Conservation (phyloP, 2,329 filamentous ascomycete species). For the Cercospora beticola region DNA sequence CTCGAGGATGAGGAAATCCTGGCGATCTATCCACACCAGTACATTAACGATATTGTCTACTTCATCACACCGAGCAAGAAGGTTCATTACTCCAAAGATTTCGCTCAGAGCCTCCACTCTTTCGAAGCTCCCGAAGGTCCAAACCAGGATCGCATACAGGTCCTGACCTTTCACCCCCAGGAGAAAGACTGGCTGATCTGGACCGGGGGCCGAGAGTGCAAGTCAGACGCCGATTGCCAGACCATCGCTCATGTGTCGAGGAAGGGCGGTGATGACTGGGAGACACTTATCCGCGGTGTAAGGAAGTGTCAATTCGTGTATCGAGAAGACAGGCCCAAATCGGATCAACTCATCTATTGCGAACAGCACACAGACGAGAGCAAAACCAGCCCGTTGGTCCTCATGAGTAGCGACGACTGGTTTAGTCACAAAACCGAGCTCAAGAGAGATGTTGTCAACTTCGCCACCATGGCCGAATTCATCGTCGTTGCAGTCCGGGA, state of each 20-base stretch:
- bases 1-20: slow-evolving; percentile 69
- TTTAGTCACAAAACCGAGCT: slow-evolving; percentile 66
- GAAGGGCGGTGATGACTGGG: slow-evolving; percentile 77
- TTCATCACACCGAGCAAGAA: slow-evolving; percentile 70
- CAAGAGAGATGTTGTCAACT: slow-evolving; percentile 73
- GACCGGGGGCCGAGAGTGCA: slow-evolving; percentile 70
- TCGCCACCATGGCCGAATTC: slow-evolving; percentile 95
- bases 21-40: slow-evolving; percentile 72
- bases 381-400: slow-evolving; percentile 55
- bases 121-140: slow-evolving; percentile 69
- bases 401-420: slow-evolving; percentile 77
- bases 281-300: slow-evolving; percentile 70
- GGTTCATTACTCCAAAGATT: slow-evolving; percentile 79
- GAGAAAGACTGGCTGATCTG: slow-evolving; percentile 90
- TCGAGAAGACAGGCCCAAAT: slow-evolving; percentile 57
- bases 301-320: slow-evolving; percentile 85
- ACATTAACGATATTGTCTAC: slow-evolving; percentile 82
- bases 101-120: slow-evolving; percentile 68
- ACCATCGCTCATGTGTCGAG: slow-evolving; percentile 72
- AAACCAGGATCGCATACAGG: slow-evolving; percentile 51
- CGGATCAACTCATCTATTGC: slow-evolving; percentile 64
- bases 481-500: slow-evolving; percentile 78
- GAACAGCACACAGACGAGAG: slow-evolving; percentile 60
- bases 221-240: slow-evolving; percentile 60
- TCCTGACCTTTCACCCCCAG: slow-evolving; percentile 78